Conservation (phyloP, 2,329 filamentous ascomycete species). For the Simplicillium sp. region DNA sequence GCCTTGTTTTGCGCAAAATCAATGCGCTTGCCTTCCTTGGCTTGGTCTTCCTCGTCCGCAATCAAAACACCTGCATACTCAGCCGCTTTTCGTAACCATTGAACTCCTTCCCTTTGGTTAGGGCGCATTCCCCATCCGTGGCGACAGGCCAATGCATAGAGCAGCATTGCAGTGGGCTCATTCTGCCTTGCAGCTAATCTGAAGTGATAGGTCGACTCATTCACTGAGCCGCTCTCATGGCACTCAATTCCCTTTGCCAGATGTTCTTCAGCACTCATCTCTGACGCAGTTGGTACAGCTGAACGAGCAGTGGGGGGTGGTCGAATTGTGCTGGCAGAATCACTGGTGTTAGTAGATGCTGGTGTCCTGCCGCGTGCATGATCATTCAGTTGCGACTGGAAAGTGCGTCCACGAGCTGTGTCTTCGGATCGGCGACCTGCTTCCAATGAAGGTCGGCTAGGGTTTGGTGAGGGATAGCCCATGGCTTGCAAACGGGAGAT, state of each 20-base stretch:
- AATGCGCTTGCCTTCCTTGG: slow-evolving; percentile 52
- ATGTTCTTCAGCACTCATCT: slow-evolving; percentile 79
- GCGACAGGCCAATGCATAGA: slow-evolving; percentile 88
- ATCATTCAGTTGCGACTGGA: slow-evolving; percentile 28
- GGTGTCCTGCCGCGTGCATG: slow-evolving; percentile 31
- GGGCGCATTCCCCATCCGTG: slow-evolving; percentile 97
- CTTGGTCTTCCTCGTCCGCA: slow-evolving; percentile 65
- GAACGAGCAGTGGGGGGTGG: slow-evolving; percentile 29
- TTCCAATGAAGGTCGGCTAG: slow-evolving; percentile 35
- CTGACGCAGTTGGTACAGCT: slow-evolving; percentile 47
- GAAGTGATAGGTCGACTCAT: slow-evolving; percentile 93
- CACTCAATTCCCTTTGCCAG: slow-evolving; percentile 82
- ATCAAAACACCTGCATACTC: slow-evolving; percentile 76
- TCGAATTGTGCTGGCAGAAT: slow-evolving; percentile 43
- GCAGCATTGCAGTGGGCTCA: slow-evolving; percentile 86
- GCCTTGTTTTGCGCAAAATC: slow-evolving; percentile 67
- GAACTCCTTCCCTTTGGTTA: slow-evolving; percentile 80
- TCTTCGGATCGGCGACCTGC: slow-evolving; percentile 38
- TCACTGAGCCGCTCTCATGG: slow-evolving; percentile 78
- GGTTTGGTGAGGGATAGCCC: slow-evolving; percentile 32
- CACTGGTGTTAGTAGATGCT: slow-evolving; percentile 39
- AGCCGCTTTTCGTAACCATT: slow-evolving; percentile 86
- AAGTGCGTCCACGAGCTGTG: slow-evolving; percentile 32
- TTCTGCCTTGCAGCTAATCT: slow-evolving; percentile 79
- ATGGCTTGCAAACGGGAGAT: slow-evolving; percentile 25